A percentile compares a stretch with the other conserved stretches of the same genome.
Evolutionary conservation across 2,329 filamentous ascomycete genomes (phyloP).

Genomic region (Trichoderma aggressivum): DNA sequence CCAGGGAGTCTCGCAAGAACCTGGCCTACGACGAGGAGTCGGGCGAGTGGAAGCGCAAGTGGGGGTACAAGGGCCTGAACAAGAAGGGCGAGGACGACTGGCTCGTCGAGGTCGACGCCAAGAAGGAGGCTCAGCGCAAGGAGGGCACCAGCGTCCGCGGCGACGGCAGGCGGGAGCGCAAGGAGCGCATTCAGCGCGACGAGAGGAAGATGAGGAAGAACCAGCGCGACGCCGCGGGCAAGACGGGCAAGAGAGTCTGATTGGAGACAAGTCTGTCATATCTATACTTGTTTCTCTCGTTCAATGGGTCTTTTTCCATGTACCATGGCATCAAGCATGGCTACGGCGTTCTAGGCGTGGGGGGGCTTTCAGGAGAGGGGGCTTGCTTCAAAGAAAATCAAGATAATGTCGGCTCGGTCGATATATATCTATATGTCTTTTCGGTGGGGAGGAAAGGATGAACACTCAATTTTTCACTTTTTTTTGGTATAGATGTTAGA

Average conservation of each 20-base stretch:
- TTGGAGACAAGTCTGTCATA: neutral
- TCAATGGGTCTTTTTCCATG: neutral
- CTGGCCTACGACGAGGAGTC: conserved; percentile 78
- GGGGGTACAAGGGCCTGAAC: conserved; percentile 90
- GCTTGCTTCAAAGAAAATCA: conserved; percentile 26
- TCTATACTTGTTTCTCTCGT: neutral
- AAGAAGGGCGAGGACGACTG: conserved; percentile 80
- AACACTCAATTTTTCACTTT: conserved; percentile 8
- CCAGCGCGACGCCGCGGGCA: conserved; percentile 43
- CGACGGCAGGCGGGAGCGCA: conserved; percentile 60
- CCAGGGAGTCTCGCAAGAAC: conserved; percentile 69
- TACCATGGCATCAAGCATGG: conserved; percentile 23
- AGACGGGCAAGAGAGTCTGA: conserved; percentile 25
- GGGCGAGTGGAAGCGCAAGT: conserved; percentile 88
- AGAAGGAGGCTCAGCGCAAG: conserved; percentile 62
- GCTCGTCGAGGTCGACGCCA: conserved; percentile 87
- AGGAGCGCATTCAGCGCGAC: conserved; percentile 68
- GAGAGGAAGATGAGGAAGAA: conserved; percentile 69
- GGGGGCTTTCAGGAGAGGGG: conserved; percentile 28
- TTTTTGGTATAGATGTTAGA: conserved; percentile 9
- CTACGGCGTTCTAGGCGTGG: conserved; percentile 30
- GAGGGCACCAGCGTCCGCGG: conserved; percentile 60
- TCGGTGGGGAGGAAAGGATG: neutral
- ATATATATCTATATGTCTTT: neutral
- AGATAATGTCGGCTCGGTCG: neutral